These are phyloP conservation scores for Fraxinus latifolia DNA, from an alignment of 305 asterid species.

Conservation along the genomic window DNA sequence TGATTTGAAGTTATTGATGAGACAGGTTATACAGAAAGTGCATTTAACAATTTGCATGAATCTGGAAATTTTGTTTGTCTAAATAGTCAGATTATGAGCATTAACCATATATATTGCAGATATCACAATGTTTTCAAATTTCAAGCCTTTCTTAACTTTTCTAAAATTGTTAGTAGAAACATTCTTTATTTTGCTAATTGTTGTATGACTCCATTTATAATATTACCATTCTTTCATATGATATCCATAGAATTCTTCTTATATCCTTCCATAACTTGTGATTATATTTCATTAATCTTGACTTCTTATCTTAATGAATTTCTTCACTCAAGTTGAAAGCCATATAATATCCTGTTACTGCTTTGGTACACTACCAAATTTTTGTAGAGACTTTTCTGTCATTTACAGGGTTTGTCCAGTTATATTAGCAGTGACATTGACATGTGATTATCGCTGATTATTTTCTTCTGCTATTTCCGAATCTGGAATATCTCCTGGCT, in stretches of 20 bases:
- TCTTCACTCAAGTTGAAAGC: neutral
- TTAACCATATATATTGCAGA: neutral
- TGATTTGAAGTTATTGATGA: neutral
- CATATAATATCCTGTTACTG: neutral
- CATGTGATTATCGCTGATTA: neutral
- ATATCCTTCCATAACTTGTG: neutral
- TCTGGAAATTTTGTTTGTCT: neutral
- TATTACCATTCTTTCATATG: neutral
- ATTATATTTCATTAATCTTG: neutral
- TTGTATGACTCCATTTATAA: neutral
- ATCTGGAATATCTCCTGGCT: neutral
- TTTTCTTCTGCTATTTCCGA: constrained; percentile 2
- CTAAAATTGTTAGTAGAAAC: neutral
- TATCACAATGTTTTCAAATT: neutral
- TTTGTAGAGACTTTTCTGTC: neutral
- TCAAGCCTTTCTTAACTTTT: neutral
- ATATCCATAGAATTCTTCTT: neutral
- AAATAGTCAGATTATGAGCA: neutral
- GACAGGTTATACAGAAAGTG: neutral
- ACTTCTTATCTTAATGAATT: neutral
- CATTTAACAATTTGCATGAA: neutral
- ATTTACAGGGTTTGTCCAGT: neutral
- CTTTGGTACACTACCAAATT: neutral
- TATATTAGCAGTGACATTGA: neutral
- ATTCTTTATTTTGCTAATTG: neutral